Percentiles rank a stretch among this genome's conserved stretches.
phyloP scores from a whole-genome alignment of 129 eudicot genomes.

The Ambrosia trifida region DNA sequence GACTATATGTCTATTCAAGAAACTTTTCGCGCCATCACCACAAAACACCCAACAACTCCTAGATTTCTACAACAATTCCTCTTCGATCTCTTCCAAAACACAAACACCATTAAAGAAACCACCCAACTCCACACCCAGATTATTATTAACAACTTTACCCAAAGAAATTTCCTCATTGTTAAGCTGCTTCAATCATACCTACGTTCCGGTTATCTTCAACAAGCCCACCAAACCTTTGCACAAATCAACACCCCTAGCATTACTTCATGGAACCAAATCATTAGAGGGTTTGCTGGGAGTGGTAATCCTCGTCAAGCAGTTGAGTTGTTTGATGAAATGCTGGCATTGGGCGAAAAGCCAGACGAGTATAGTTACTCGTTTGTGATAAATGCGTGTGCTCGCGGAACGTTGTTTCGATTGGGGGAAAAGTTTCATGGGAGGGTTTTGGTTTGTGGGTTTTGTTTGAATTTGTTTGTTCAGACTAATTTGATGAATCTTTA shows the following conservation, averaged over 20 bases:
- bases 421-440: slow-evolving; percentile 69
- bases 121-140: slow-evolving; percentile 61
- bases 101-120: slow-evolving; percentile 38
- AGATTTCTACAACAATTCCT: slow-evolving; percentile 51
- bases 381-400: slow-evolving; percentile 54
- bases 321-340: slow-evolving; percentile 44
- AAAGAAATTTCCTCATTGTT: slow-evolving; percentile 50
- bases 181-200: slow-evolving; percentile 46
- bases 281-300: slow-evolving; percentile 44
- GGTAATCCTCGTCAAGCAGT: slow-evolving; percentile 37
- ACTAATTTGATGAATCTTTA: slow-evolving; percentile 67
- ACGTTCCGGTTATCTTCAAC: slow-evolving; percentile 35
- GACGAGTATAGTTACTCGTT: slow-evolving; percentile 59
- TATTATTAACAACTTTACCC: slow-evolving; percentile 45
- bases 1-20: slow-evolving; percentile 37
- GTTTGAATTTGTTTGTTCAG: slow-evolving; percentile 46
- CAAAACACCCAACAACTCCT: slow-evolving; percentile 16
- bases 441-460: slow-evolving; percentile 54
- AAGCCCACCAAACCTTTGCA: slow-evolving; percentile 47
- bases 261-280: slow-evolving; percentile 67
- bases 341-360: slow-evolving; percentile 19
- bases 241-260: slow-evolving; percentile 53
- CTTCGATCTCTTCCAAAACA: slow-evolving; percentile 45
- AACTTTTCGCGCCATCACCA: slow-evolving; percentile 37
- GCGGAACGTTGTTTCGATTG: slow-evolving; percentile 40